Evolutionary conservation across 176 grass and related monocot genomes (phyloP).

Genomic region (Rhynchospora breviuscula): DNA sequence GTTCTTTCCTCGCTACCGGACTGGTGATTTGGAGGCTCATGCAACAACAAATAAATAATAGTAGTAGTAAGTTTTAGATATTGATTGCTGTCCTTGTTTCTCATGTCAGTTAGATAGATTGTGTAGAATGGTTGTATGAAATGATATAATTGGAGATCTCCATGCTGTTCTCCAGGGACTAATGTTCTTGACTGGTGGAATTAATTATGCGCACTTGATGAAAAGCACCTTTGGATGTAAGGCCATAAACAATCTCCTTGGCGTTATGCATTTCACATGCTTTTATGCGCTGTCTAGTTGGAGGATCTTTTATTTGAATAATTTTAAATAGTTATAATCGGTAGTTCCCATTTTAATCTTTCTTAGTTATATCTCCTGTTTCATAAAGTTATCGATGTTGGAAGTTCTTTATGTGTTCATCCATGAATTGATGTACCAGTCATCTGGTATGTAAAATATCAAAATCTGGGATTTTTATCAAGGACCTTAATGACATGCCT

Average conservation of each 20-base stretch:
- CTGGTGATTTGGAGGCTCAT: constrained; percentile 21
- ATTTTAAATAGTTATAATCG: not conserved
- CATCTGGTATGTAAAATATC: not conserved
- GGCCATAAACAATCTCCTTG: not conserved
- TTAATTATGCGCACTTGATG: not conserved
- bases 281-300: not conserved
- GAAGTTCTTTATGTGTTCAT: too few relatives aligned
- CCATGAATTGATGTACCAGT: not conserved
- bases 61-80: not conserved
- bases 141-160: constrained; percentile 4
- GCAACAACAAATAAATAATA: constrained; percentile 13
- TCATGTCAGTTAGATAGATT: constrained; percentile 9
- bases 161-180: not conserved
- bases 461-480: not conserved
- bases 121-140: not conserved
- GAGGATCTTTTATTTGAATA: not conserved
- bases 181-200: not conserved
- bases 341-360: not conserved
- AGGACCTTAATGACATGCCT: not conserved
- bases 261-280: not conserved
- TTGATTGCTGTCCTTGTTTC: not conserved
- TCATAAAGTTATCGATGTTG: too few relatives aligned
- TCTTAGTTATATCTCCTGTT: too few relatives aligned
- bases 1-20: constrained; percentile 14
- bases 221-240: not conserved